Evolutionary conservation across 208 protist species (phyloP).

Genomic region (Crithidia acanthocephali): DNA sequence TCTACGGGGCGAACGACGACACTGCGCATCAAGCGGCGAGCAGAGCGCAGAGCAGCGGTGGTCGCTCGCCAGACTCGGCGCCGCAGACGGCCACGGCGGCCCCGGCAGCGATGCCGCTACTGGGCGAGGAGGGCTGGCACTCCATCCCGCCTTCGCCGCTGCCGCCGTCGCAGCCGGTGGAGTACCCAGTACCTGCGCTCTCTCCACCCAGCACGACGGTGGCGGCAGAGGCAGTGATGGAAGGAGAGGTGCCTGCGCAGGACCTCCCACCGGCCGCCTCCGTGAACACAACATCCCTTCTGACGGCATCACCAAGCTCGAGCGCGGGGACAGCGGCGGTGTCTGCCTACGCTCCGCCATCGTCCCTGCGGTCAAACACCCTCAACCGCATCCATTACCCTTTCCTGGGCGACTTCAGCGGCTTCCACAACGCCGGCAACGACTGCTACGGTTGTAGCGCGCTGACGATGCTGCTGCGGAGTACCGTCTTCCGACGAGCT

Average conservation of each 20-base stretch:
- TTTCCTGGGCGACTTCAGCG: conserved; percentile 52
- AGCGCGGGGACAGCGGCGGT: too few relatives aligned
- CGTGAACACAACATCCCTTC: too few relatives aligned
- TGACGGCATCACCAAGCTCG: too few relatives aligned
- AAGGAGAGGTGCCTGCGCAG: too few relatives aligned
- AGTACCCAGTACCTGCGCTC: not conserved
- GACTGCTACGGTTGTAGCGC: conserved; percentile 89
- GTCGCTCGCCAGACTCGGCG: too few relatives aligned
- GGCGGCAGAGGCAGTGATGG: not conserved
- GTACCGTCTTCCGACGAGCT: conserved; percentile 46
- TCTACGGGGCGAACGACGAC: too few relatives aligned
- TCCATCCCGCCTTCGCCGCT: conserved; percentile 7
- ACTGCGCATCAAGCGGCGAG: too few relatives aligned
- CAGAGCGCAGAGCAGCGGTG: too few relatives aligned
- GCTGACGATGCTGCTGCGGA: conserved; percentile 75
- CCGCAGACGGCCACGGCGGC: too few relatives aligned
- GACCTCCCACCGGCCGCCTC: not conserved
- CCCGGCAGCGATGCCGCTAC: not conserved
- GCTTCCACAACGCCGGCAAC: conserved; percentile 78
- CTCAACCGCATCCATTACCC: not conserved
- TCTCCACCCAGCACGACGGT: not conserved
- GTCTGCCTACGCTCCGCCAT: not conserved
- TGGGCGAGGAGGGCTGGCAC: not conserved
- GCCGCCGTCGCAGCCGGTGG: conserved; percentile 4
- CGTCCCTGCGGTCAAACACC: not conserved